Base-by-base conservation (phyloP, 2,329 filamentous ascomycete genomes). In the Verticillium albo-atrum region DNA sequence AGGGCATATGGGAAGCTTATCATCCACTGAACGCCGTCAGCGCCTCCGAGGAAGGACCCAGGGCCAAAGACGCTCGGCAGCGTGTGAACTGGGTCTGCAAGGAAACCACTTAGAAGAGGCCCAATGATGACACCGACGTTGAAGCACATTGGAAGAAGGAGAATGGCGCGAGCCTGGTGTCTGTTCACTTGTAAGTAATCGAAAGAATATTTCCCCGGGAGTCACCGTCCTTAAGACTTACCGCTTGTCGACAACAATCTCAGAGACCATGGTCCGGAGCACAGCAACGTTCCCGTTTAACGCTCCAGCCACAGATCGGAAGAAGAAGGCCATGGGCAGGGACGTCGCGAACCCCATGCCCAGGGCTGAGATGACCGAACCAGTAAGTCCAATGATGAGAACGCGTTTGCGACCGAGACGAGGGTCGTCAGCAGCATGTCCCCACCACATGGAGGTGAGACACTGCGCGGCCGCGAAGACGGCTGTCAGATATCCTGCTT, bases 321-420 rank as follows among this genome's bases (percentile, higher is more conserved):
- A 66, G 57, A 64, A 62, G 28, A 66, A 56, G 2, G 62, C 65
- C 3, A 58, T 34, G 9, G 23, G 17, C 67, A 91, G 91, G 6
- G 79, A 86, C 27, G 77, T 82, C 6, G 87, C 85, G 68, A 92
- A 91, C 0, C 88, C 89, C 68, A 91, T 90, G 0, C 89, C 89
- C 14, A 92, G 66, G 62, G 84, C 86, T 3, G 87, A 88, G 12
- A 90, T 71, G 58, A 83, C 82, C 0, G 89, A 89, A 3, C 64
- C 65, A 6, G 58, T 25, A 12, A 67, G 60, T 1, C 65, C 65
- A 9, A 66, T 59, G 20, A 65, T 20, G 12, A 67, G 37, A 26
- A 67, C 65, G 15, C 59, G 54, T 50, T 66, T 66, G 20, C 64
- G 64, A 26, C 64, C 65, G 4, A 64, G 54, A 20, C 35, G 54